Evolutionary conservation across 2,329 filamentous ascomycete species (phyloP).

Genomic region (Fusarium sp.): DNA sequence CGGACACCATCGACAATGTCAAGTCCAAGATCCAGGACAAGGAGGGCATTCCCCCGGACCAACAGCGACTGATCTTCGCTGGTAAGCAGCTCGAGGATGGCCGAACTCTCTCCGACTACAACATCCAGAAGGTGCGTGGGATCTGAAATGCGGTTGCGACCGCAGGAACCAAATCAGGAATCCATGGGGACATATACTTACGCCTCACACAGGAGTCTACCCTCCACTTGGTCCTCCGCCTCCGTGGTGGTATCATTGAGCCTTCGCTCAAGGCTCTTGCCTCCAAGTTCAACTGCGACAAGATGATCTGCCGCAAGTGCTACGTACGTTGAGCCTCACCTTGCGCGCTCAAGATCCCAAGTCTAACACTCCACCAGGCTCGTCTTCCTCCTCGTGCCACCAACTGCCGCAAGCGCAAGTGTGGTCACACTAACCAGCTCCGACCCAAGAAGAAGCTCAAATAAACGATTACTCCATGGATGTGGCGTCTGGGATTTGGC

Average conservation of each 20-base stretch:
- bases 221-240: conserved; percentile 97
- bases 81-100: conserved; percentile 99
- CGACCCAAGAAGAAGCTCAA: conserved; percentile 99
- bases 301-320: conserved; percentile 99
- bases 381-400: conserved; percentile 97
- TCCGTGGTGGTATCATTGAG: conserved; percentile 99
- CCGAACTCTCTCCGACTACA: conserved; percentile 96
- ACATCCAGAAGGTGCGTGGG: conserved; percentile 93
- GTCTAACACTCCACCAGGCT: conserved; percentile 59
- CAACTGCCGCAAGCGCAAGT: conserved; percentile 99
- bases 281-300: conserved; percentile 99
- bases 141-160: conserved; percentile 20
- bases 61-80: conserved; percentile 98
- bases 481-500: conserved; percentile 62
- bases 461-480: conserved; percentile 61
- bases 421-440: conserved; percentile 99
- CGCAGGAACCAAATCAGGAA: not conserved
- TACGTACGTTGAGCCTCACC: conserved; percentile 75
- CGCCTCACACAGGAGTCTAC: conserved; percentile 82
- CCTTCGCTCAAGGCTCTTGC: conserved; percentile 98
- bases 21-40: conserved; percentile 99
- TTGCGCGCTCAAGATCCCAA: not conserved
- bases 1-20: conserved; percentile 99
- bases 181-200: conserved; percentile 49
- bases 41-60: conserved; percentile 98